Evolutionary conservation across 2,329 filamentous ascomycete species (phyloP).

Genomic region (Colletotrichum abscissum): DNA sequence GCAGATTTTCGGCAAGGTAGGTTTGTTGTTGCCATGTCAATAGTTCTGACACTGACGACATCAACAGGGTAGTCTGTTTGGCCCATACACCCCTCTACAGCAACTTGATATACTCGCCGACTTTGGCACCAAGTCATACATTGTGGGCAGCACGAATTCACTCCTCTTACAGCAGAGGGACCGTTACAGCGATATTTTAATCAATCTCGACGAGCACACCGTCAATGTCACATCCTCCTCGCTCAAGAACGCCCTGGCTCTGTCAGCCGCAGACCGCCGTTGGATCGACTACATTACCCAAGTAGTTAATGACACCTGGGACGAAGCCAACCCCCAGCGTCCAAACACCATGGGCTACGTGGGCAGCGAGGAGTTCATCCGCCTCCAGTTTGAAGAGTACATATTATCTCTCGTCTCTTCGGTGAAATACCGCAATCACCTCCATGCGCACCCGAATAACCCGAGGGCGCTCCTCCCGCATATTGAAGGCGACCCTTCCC

Average conservation of each 20-base stretch:
- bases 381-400: conserved; percentile 97
- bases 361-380: conserved; percentile 96
- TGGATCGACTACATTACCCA: conserved; percentile 98
- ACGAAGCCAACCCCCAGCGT: conserved; percentile 85
- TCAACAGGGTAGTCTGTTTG: conserved; percentile 85
- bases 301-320: conserved; percentile 96
- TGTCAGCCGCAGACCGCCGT: conserved; percentile 88
- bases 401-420: conserved; percentile 88
- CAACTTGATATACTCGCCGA: conserved; percentile 95
- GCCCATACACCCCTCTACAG: conserved; percentile 95
- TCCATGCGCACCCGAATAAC: conserved; percentile 63
- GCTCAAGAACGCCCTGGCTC: conserved; percentile 77
- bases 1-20: conserved; percentile 92
- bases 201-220: conserved; percentile 92
- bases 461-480: conserved; percentile 71
- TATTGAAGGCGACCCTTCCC: conserved; percentile 84
- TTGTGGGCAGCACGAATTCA: conserved; percentile 97
- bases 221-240: conserved; percentile 87
- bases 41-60: conserved; percentile 31
- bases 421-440: conserved; percentile 87
- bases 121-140: conserved; percentile 94
- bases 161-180: conserved; percentile 94
- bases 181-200: conserved; percentile 93
- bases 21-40: conserved; percentile 11
- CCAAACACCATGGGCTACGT: conserved; percentile 97